Evolutionary conservation across 1,284 basidiomycete genomes (phyloP), one percentile per base, ranked within the genome.

Genomic region (Blastosporella zonata): DNA sequence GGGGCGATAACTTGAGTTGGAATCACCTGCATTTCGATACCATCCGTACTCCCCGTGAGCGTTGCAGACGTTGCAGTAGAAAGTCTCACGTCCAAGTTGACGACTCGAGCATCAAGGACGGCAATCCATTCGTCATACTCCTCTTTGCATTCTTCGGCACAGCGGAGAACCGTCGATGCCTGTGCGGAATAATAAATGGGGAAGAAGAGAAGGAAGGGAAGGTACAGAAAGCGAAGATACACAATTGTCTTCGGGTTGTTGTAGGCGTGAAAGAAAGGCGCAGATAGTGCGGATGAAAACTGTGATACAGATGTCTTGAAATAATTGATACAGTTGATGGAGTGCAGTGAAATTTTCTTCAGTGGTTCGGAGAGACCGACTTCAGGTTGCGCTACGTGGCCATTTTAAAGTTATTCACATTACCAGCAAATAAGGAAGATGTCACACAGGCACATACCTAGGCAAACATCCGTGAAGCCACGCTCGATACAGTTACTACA

Each of bases 71-170:
- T 39, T 25, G 33, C 10, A 7, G 25, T 29, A 6, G 41, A 31
- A 21, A 29, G 33, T 25, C 34, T 13, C 8, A 15, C 9, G 35
- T 53, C 52, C 2, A 53, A 38, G 10, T 53, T 40, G 22, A 36
- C 41, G 12, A 50, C 27, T 29, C 36, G 42, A 36, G 34, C 43
- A 9, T 22, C 18, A 9, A 49, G 36, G 1, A 47, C 46, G 2
- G 29, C 37, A 10, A 54, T 52, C 52, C 55, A 54, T 23, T 52
- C 49, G n/a, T 49, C 43, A 27, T 53, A 53, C 10, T 57, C 46
- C 13, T 55, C 38, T 17, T 46, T 45, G 47, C 55, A 50, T 12
- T 50, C 17, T 7, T 50, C 46, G 15, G 46, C 45, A 38, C 28
- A 40, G 9, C 35, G 29, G 4, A 48, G 37, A 23, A 48, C 40